Evolutionary conservation across 2,329 filamentous ascomycete species (phyloP).

Genomic region (Mollisiaceae sp.): DNA sequence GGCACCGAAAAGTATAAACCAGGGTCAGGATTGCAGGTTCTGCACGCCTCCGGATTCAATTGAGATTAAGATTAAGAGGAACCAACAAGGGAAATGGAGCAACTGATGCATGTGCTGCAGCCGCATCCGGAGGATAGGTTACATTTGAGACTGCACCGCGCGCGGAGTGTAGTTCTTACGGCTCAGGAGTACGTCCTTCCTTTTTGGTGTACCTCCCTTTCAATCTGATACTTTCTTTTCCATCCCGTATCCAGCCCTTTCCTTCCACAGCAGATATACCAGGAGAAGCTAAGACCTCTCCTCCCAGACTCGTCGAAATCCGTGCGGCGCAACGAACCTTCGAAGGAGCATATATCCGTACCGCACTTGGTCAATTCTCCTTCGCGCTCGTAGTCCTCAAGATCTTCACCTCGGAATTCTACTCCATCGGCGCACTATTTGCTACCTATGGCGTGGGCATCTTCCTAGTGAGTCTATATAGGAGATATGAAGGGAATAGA

Average conservation of each 20-base stretch:
- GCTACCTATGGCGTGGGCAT: constrained; percentile 89
- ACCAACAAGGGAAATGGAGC: background rate
- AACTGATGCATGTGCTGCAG: constrained; percentile 46
- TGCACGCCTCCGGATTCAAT: background rate
- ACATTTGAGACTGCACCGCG: constrained; percentile 80
- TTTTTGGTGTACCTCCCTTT: constrained; percentile 9
- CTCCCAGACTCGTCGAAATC: constrained; percentile 76
- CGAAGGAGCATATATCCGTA: constrained; percentile 95
- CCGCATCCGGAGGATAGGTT: constrained; percentile 75
- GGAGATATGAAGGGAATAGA: constrained; percentile 87
- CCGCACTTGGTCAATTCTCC: constrained; percentile 91
- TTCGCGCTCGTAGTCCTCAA: constrained; percentile 94
- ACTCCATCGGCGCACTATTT: constrained; percentile 94
- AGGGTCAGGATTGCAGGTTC: background rate
- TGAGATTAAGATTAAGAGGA: background rate
- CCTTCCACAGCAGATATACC: background rate
- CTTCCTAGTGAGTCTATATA: constrained; percentile 80
- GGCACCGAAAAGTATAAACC: background rate
- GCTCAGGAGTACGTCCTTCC: constrained; percentile 61
- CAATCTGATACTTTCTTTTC: background rate
- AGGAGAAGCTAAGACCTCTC: constrained; percentile 17
- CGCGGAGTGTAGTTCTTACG: constrained; percentile 81
- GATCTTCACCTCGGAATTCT: constrained; percentile 97
- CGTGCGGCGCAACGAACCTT: constrained; percentile 95
- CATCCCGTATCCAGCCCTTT: background rate